Evolutionary conservation across 2,329 filamentous ascomycete species (phyloP), one percentile per base, ranked within the genome.

Genomic region (Fusarium tricinctum): DNA sequence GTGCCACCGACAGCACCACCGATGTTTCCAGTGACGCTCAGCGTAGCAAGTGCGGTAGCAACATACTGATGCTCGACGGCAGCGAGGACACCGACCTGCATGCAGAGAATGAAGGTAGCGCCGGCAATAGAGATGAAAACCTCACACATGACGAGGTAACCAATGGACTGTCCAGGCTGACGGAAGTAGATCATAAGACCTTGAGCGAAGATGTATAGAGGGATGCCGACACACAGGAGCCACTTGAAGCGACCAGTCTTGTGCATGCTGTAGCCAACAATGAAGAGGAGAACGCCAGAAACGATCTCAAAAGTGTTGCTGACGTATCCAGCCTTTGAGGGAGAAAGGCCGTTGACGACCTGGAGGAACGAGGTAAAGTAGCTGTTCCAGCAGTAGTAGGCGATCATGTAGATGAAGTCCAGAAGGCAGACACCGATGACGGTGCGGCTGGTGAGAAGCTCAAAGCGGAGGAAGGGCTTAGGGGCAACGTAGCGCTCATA

Each of bases 401-500:
- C 78, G 38, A 82, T 76, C 72, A 82, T 82, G 32, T 83, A 76
- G 38, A 78, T 73, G 2, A 72, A 71, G 5, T 78, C 71, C 6
- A 84, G 69, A 39, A 79, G 58, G 62, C 82, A 85, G 7, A 84
- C 81, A 5, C 84, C 85, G 3, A 84, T 68, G n/a, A 86, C 80
- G 1, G 84, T 86, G 19, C 80, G 81, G 58, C 84, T 80, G 13
- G 76, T 78, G 62, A 88, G 77, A 56, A 88, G 76, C 50, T 78
- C 71, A 73, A 81, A 85, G 2, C 82, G 85, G 13, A 91, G 81
- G 76, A 91, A 85, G 20, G 85, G 85, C 57, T 85, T 83, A 0
- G 82, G 82, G 1, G 89, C 86, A 2, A 70, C 20, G 48, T 79
- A 88, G 15, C 78, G 82, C 77, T 91, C 89, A 82, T 86, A 89